Evolutionary conservation across 2,329 filamentous ascomycete genomes (phyloP).

Genomic region (Penicillium corylophilum): DNA sequence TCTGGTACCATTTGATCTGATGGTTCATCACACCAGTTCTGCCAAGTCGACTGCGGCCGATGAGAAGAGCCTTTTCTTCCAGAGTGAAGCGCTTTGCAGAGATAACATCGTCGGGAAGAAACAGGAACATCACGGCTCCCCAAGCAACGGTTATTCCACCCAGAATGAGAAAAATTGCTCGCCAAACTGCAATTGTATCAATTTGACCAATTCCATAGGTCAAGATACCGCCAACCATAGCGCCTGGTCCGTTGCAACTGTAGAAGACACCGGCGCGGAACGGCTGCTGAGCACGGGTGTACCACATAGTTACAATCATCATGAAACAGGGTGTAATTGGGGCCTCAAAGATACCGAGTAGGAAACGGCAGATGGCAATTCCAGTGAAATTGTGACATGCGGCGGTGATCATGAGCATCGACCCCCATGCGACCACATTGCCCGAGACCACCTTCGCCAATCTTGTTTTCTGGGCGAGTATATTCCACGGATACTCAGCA

Average conservation of each 20-base stretch:
- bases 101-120: slow-evolving; percentile 48
- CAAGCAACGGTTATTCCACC: slow-evolving; percentile 47
- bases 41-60: slow-evolving; percentile 39
- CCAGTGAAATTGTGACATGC: slow-evolving; percentile 44
- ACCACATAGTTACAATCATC: slow-evolving; percentile 54
- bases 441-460: slow-evolving; percentile 29
- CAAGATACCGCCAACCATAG: slow-evolving; percentile 32
- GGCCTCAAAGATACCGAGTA: slow-evolving; percentile 51
- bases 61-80: slow-evolving; percentile 47
- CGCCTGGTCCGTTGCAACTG: slow-evolving; percentile 42
- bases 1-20: slow-evolving; percentile 50
- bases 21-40: slow-evolving; percentile 50
- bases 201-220: slow-evolving; percentile 44
- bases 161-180: slow-evolving; percentile 48
- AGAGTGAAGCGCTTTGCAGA: slow-evolving; percentile 43
- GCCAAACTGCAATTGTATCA: slow-evolving; percentile 45
- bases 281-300: slow-evolving; percentile 48
- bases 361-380: slow-evolving; percentile 46
- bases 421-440: slow-evolving; percentile 45
- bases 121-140: slow-evolving; percentile 40
- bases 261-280: slow-evolving; percentile 49
- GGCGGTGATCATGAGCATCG: slow-evolving; percentile 47
- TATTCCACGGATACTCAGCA: slow-evolving; percentile 46
- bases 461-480: slow-evolving; percentile 31
- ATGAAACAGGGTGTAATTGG: slow-evolving; percentile 52